Evolutionary conservation across 2,329 filamentous ascomycete species (phyloP), one percentile per base, ranked within the genome.

Genomic region (Ophiostoma populinum): DNA sequence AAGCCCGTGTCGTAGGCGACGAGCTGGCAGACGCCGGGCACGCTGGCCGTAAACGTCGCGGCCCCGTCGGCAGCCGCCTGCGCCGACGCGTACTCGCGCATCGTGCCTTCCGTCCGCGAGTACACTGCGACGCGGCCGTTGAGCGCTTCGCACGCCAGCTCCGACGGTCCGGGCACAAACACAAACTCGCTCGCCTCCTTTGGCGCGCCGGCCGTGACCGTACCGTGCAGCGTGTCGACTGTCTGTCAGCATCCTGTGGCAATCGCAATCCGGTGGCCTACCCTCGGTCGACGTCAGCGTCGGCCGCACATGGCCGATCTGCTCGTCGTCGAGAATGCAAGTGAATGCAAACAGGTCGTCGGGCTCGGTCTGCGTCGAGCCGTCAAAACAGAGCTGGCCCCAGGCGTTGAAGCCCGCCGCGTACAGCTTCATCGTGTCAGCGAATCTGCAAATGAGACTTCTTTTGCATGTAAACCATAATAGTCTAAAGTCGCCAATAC

Each of bases 321-420:
- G 22, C 4, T 49, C 35, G 12, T 52, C 55, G 11, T 42, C 40
- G 4, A 69, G 45, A 6, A 67, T 46, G 33, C 53, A 53, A 28
- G 50, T 51, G 40, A 73, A 72, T 1, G 45, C 40, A 13, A 39
- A 39, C 4, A 68, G 13, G 44, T 74, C 70, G 5, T 58, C 49
- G 4, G 60, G 56, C 26, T 67, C 59, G 28, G 24, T 37, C 3
- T 24, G 2, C 4, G 6, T 26, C 2, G 25, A 11, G 26, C 34
- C 10, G 7, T 28, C 28, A 39, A 70, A 63, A 2, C 47, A 43
- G 12, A 74, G 56, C 45, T 75, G 69, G 37, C 53, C 51, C 65
- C 65, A 75, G 36, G 67, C 65, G 46, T 75, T 75, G 51, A 69
- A 64, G 26, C 70, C 70, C 3, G 63, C 44, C 27, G 61, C 66